phyloP scores from a whole-genome alignment of 2,329 filamentous ascomycete genomes.

The Eutypa lata region DNA sequence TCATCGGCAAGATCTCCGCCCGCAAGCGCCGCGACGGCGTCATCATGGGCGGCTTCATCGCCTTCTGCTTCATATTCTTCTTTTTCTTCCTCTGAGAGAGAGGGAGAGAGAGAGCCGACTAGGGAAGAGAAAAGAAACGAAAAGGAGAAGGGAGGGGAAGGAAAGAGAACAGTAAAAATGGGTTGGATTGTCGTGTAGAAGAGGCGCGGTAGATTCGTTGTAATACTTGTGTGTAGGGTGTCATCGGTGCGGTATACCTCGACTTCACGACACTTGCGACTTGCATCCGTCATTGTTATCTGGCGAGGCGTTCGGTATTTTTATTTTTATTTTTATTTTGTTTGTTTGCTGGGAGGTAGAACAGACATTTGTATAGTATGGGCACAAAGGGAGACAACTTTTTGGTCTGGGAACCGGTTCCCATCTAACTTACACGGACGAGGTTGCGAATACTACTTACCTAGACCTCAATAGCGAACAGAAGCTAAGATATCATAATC shows the following conservation, averaged over 20 bases:
- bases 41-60: slow-evolving; percentile 88
- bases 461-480: neutral
- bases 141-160: no score
- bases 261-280: neutral
- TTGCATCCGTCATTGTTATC: neutral
- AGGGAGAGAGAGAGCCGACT: neutral
- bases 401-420: neutral
- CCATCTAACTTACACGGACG: neutral
- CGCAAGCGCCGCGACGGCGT: slow-evolving; percentile 95
- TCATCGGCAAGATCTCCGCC: slow-evolving; percentile 89
- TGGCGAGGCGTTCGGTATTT: slow-evolving; percentile 3
- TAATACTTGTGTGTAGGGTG: neutral
- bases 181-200: no score
- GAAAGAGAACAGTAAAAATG: no score
- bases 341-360: neutral
- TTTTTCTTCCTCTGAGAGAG: slow-evolving; percentile 72
- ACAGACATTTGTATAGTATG: neutral
- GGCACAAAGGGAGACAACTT: neutral
- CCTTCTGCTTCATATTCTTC: slow-evolving; percentile 84
- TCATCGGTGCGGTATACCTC: neutral
- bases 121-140: no score
- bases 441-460: neutral
- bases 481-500: neutral
- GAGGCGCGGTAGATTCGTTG: no score
- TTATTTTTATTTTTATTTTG: neutral